Percentiles rank a stretch among this genome's conserved stretches.
Evolutionary conservation across 345 rosid genomes (phyloP).

Genomic region (Arabidopsis suecica): DNA sequence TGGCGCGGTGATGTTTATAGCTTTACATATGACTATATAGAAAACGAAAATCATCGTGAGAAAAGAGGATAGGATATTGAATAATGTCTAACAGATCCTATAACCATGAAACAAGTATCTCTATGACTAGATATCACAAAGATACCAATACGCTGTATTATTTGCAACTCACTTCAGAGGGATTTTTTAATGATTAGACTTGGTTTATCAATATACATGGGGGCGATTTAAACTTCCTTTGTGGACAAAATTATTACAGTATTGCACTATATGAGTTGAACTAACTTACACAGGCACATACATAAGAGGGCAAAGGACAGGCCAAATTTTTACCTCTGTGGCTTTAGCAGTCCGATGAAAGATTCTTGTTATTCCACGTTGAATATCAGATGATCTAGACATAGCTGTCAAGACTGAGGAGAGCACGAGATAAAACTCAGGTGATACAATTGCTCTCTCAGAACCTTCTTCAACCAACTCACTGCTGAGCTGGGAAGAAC

Average conservation of each 20-base stretch:
- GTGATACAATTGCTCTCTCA: slow-evolving; percentile 47
- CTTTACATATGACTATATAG: slow-evolving; percentile 25
- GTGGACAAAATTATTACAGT: neutral
- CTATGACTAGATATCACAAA: slow-evolving; percentile 9
- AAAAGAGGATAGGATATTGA: slow-evolving; percentile 23
- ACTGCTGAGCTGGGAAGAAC: slow-evolving; percentile 47
- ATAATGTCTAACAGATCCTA: slow-evolving; percentile 1
- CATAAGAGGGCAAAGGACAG: slow-evolving; percentile 32
- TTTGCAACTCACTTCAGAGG: slow-evolving; percentile 15
- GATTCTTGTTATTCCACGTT: slow-evolving; percentile 96
- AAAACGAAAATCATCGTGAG: slow-evolving; percentile 15
- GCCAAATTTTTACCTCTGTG: slow-evolving; percentile 65
- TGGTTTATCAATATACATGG: slow-evolving; percentile 17
- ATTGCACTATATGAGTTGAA: slow-evolving; percentile 2
- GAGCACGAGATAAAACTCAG: slow-evolving; percentile 61
- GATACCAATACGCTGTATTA: neutral
- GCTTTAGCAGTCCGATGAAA: slow-evolving; percentile 91
- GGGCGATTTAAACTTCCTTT: neutral
- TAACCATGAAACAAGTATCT: neutral
- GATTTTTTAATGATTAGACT: neutral
- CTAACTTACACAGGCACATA: neutral
- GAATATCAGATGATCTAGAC: slow-evolving; percentile 84
- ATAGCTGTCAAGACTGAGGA: slow-evolving; percentile 74
- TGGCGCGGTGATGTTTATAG: neutral
- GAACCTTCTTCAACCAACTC: slow-evolving; percentile 51